A percentile compares a stretch with the other conserved stretches of the same genome.
phyloP scores from a whole-genome alignment of 495 filamentous ascomycete species.

The Podospora didyma region DNA sequence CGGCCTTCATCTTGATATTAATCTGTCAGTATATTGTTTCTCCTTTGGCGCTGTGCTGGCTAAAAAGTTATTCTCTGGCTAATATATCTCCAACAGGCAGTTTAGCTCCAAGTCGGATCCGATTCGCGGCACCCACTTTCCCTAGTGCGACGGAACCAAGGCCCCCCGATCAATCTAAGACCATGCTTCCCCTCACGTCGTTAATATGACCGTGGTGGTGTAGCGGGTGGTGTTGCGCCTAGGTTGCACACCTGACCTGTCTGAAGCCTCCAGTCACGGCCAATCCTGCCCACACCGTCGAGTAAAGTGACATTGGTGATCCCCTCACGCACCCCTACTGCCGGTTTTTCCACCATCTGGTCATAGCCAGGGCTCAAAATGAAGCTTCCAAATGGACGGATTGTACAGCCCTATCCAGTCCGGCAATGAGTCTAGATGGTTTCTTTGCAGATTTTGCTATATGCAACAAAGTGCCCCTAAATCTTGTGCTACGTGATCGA shows the following conservation, averaged over 20 bases:
- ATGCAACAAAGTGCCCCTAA: conserved; percentile 5
- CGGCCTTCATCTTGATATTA: conserved; percentile 1
- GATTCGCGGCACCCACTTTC: conserved; percentile 9
- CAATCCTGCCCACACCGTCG: not conserved
- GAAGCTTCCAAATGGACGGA: not conserved
- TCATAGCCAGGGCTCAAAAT: not conserved
- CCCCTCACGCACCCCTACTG: conserved; percentile 4
- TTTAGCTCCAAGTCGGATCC: conserved; percentile 4
- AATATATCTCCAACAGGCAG: conserved; percentile 23
- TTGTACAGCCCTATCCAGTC: conserved; percentile 4
- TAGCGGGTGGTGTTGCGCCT: not conserved
- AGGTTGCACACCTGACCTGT: not conserved
- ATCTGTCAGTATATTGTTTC: conserved; percentile 5
- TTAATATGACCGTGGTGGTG: conserved; percentile 6
- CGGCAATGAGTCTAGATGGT: not conserved
- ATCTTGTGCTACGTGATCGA: conserved; percentile 19
- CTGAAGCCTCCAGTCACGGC: not conserved
- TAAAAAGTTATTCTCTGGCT: conserved; percentile 15
- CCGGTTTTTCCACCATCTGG: not conserved
- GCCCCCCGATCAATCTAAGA: not conserved
- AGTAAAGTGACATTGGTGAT: conserved; percentile 2
- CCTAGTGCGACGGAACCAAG: not conserved
- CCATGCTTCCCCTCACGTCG: conserved; percentile 2
- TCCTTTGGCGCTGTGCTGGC: conserved; percentile 5
- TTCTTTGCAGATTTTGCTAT: not conserved